Base-by-base conservation (phyloP, 305 asterid species). In the Galium porrigens region DNA sequence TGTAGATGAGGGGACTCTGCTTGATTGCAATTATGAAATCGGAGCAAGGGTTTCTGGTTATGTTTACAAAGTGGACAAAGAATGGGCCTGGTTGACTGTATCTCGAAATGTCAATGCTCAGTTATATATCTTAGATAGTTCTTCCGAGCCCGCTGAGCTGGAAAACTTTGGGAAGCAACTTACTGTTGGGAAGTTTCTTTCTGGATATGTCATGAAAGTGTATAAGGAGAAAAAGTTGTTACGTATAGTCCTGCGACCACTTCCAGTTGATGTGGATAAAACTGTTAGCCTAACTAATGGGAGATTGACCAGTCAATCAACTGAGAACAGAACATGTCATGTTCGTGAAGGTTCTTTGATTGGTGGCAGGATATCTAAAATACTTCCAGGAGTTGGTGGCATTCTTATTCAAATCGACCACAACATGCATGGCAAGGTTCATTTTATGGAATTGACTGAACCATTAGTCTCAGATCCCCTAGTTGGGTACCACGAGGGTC, bases 381-480 rank as follows among this genome's bases (percentile, higher is more conserved):
- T 89, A 72, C 84, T 92, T 76, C 87, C 96, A 17, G 97, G 95
- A 68, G 86, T 85, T 73, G 87, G 96, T 69, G 97, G 97, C 37
- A 64, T 89, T 78, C 74, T 82, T 69, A 87, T 89, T 78, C 96
- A 87, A 80, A 69, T 92, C 67, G 88, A 83, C 72, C 84, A 68
- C 39, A 80, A 77, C 77, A 84, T 78, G 39, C 84, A 80, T 68
- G 99, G 99, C 36, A 92, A 83, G 78, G 99, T 89, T 78, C 97
- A 92, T 82, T 92, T 75, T 77, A 83, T 95, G 70, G 99, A 92
- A 70, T 76, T 92, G 78, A 61, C 82, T 0, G 83, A 83, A 58
- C 61, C 79, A 8, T 84, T 90, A 86, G 85, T 76, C 63, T 52
- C 87, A 55, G 76, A 89, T 71, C 99, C 99, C 30, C 81, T 92